Conservation (phyloP, 805 yeast genomes). For the Zygoascus bituminiphila region DNA sequence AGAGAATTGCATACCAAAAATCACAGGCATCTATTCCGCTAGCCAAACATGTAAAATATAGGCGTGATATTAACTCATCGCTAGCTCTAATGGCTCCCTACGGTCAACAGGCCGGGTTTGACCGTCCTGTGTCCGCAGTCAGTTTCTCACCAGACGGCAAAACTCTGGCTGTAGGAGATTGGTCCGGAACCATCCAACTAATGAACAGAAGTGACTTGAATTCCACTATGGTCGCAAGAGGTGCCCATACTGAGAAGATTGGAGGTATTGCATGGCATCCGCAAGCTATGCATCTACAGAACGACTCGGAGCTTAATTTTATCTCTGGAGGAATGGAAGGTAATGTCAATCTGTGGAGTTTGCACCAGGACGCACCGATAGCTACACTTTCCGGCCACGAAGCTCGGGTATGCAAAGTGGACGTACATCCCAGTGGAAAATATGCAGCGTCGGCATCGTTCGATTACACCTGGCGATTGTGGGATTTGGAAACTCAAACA, state of each 20-base stretch:
- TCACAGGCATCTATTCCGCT: constrained; percentile 31
- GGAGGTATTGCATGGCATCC: constrained; percentile 65
- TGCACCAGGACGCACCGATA: constrained; percentile 19
- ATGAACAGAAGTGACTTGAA: constrained; percentile 36
- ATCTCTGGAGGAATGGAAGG: constrained; percentile 45
- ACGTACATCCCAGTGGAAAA: constrained; percentile 56
- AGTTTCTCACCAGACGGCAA: constrained; percentile 35
- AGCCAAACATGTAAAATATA: constrained; percentile 35
- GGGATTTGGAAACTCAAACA: constrained; percentile 53
- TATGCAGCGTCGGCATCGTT: constrained; percentile 64
- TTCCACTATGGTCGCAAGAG: constrained; percentile 20
- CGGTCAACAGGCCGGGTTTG: constrained; percentile 66
- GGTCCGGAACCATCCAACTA: constrained; percentile 68
- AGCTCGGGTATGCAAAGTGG: constrained; percentile 49
- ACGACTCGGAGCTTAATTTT: constrained; percentile 16
- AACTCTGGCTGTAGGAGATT: constrained; percentile 59
- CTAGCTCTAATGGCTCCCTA: constrained; percentile 35
- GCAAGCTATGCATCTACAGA: constrained; percentile 15
- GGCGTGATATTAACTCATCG: constrained; percentile 36
- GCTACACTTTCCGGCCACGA: constrained; percentile 37
- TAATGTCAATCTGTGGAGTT: constrained; percentile 31
- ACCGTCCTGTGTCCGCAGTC: constrained; percentile 59
- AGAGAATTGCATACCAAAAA: constrained; percentile 34
- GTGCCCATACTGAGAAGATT: constrained; percentile 57
- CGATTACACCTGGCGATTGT: constrained; percentile 81